These are phyloP conservation scores for Yamadazyma sp. DNA, from an alignment of 805 yeast species.

Conservation along the genomic window DNA sequence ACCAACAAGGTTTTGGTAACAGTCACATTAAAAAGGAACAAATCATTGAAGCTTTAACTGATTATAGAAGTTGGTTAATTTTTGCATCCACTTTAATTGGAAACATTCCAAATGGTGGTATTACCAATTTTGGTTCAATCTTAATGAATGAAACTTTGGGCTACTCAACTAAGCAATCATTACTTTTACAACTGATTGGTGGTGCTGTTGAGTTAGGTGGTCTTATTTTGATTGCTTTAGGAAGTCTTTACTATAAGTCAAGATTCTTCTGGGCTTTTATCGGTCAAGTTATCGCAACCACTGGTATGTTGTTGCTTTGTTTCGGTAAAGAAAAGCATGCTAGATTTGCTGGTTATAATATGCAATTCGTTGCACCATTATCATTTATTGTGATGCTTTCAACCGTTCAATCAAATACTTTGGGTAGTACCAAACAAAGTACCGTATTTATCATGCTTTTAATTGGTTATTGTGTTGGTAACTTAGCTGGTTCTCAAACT, in stretches of 20 bases:
- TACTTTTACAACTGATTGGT: constrained; percentile 44
- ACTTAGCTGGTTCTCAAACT: constrained; percentile 54
- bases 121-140: constrained; percentile 34
- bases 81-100: constrained; percentile 22
- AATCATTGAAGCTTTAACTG: constrained; percentile 32
- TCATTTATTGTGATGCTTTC: constrained; percentile 30
- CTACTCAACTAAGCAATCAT: constrained; percentile 27
- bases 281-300: constrained; percentile 20
- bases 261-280: constrained; percentile 25
- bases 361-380: constrained; percentile 21
- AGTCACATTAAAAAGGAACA: constrained; percentile 35
- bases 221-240: constrained; percentile 26
- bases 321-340: constrained; percentile 29
- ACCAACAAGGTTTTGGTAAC: constrained; percentile 45
- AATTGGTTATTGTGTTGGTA: constrained; percentile 53
- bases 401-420: constrained; percentile 44
- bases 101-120: constrained; percentile 38
- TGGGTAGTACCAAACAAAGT: constrained; percentile 57
- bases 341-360: constrained; percentile 12
- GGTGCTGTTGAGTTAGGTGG: constrained; percentile 49
- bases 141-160: constrained; percentile 24
- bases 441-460: constrained; percentile 44
- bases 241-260: constrained; percentile 23
- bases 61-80: constrained; percentile 34
- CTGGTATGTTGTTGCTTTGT: constrained; percentile 38